Conservation (phyloP, 2,329 filamentous ascomycete species). For the Claviceps sp. region DNA sequence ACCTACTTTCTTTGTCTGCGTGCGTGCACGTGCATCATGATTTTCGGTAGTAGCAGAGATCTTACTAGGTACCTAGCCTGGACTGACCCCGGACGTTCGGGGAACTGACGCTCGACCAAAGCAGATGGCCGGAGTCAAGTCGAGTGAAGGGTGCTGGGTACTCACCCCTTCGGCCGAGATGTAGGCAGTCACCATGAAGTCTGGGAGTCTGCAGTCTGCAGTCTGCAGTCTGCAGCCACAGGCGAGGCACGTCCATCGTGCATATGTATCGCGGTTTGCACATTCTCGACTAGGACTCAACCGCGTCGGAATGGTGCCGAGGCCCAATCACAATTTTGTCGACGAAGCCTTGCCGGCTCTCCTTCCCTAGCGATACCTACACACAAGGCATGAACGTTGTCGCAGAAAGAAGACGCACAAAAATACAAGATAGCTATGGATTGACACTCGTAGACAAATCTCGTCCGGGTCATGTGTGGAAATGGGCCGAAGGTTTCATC, state of each 20-base stretch:
- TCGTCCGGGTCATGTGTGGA: no score
- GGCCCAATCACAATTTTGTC: no score
- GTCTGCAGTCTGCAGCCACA: not conserved
- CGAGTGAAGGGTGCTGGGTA: not conserved
- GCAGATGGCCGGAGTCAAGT: not conserved
- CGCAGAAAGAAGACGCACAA: no score
- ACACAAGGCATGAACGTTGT: no score
- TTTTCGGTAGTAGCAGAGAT: not conserved
- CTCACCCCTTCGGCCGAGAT: slow-evolving; percentile 7
- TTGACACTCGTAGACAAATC: no score
- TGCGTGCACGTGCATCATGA: not conserved
- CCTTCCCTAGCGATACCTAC: no score
- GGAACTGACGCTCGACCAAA: not conserved
- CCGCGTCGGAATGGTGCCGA: no score
- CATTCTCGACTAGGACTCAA: not conserved
- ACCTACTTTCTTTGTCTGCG: not conserved
- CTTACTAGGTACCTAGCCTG: not conserved
- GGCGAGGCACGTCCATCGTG: not conserved
- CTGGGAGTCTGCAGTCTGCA: not conserved
- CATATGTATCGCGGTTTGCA: not conserved
- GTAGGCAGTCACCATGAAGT: not conserved
- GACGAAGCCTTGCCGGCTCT: no score
- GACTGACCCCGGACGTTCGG: slow-evolving; percentile 5
- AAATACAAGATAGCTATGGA: no score
- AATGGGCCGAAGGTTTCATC: slow-evolving; percentile 1